Evolutionary conservation across 2,329 filamentous ascomycete genomes (phyloP), one percentile per base, ranked within the genome.

Genomic region (Didymella exigua): DNA sequence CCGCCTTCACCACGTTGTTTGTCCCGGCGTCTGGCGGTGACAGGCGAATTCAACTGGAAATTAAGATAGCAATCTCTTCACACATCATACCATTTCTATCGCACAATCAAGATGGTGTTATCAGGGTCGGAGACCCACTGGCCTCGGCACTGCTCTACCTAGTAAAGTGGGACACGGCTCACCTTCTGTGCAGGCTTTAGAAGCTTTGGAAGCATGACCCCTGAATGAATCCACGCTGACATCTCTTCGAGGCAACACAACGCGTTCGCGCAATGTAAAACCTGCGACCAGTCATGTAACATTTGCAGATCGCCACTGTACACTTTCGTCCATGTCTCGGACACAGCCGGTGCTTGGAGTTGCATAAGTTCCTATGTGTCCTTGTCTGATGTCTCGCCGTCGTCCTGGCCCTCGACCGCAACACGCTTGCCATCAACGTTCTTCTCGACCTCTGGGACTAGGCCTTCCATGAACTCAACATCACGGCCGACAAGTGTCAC

Each of bases 401-500:
- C 79, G 56, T 81, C 78, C 62, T 82, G 79, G 57, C 88, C 90
- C 73, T 97, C 93, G 23, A 82, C 81, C 24, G 76, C 65, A 10
- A 96, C 85, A 44, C 88, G 82, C 65, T 80, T 82, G 3, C 93
- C 93, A 63, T 91, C 77, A 5, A 96, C 88, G 48, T 88, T 88
- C 72, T 85, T 78, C 70, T 90, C 85, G 3, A 96, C 90, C 72
- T 96, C 91, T 0, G 82, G 77, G 13, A 96, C 84, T 58, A 97
- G 76, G 45, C 86, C 87, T 72, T 96, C 91, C 71, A 98, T 83
- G 65, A 85, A 93, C 21, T 84, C 87, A 62, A 83, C 80, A 70
- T 97, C 89, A 62, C 86, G 86, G 14, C 82, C 86, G 14, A 97
- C 93, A 48, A 99, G 79, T 10, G 93, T 97, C 42, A 98, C 91